phyloP scores from a whole-genome alignment of 352 stramenopile genomes.

The Globisporangium acanthophoron region DNA sequence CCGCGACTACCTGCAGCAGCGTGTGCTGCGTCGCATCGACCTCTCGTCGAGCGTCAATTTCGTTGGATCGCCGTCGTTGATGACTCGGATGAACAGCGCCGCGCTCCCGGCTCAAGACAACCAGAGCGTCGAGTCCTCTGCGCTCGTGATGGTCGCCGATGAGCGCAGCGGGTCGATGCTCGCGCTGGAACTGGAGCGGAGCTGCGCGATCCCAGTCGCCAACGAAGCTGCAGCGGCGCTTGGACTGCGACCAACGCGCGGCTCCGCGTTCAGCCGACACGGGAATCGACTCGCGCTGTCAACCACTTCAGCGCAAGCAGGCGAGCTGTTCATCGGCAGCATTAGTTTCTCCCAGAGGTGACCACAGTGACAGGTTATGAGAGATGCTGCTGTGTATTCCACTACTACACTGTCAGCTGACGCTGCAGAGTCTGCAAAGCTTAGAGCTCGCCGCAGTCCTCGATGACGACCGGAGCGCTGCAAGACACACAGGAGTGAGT shows the following conservation, averaged over 20 bases:
- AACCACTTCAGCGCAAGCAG: background rate
- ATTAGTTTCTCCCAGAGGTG: background rate
- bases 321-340: background rate
- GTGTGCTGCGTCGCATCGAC: constrained; percentile 21
- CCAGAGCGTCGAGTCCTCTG: constrained; percentile 3
- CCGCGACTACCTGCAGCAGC: constrained; percentile 28
- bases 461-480: constrained; percentile 87
- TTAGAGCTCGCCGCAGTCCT: constrained; percentile 94
- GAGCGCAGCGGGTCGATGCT: constrained; percentile 13
- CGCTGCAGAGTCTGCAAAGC: background rate
- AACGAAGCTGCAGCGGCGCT: background rate
- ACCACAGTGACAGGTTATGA: background rate
- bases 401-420: background rate
- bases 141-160: constrained; percentile 22
- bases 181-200: constrained; percentile 18
- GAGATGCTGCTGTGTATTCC: background rate
- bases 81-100: background rate
- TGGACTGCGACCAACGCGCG: background rate
- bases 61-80: constrained; percentile 3
- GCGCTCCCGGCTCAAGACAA: background rate
- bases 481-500: background rate
- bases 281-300: background rate
- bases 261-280: background rate
- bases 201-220: constrained; percentile 16
- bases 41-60: constrained; percentile 4